Percentiles rank a stretch among this genome's conserved stretches.
Evolutionary conservation across 441 rosid species (phyloP).

Genomic region (Adansonia madagascariensis): DNA sequence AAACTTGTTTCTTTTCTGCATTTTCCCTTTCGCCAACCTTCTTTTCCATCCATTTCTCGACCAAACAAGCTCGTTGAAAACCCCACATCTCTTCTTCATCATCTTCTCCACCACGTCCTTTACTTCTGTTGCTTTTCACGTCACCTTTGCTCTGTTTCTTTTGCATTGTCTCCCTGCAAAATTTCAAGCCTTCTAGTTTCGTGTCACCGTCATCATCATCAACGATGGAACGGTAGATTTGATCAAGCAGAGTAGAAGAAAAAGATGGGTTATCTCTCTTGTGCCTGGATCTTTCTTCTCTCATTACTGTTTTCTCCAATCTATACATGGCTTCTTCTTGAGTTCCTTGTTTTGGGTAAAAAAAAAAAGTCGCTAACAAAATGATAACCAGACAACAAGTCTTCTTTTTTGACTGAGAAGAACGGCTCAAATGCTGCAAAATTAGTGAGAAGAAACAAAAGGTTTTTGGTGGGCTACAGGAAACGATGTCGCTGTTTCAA

Average conservation of each 20-base stretch:
- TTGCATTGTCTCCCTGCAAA: slow-evolving; percentile 33
- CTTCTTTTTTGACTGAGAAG: slow-evolving; percentile 13
- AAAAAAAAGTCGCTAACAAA: neutral
- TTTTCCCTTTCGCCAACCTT: slow-evolving; percentile 35
- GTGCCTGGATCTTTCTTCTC: slow-evolving; percentile 35
- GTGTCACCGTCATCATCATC: slow-evolving; percentile 38
- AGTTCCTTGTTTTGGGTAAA: too few relatives aligned
- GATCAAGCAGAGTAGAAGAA: slow-evolving; percentile 84
- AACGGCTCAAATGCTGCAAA: slow-evolving; percentile 24
- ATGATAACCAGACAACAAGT: slow-evolving; percentile 5
- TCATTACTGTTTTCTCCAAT: slow-evolving; percentile 39
- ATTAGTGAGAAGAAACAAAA: neutral
- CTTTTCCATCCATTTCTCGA: slow-evolving; percentile 34
- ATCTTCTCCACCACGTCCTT: neutral
- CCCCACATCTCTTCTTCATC: slow-evolving; percentile 28
- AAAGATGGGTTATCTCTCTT: slow-evolving; percentile 67
- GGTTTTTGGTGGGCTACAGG: neutral
- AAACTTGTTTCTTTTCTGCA: slow-evolving; percentile 18
- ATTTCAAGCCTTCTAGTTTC: slow-evolving; percentile 39
- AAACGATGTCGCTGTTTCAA: neutral
- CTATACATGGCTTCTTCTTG: slow-evolving; percentile 39
- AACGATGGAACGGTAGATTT: slow-evolving; percentile 83
- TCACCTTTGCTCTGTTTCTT: slow-evolving; percentile 44
- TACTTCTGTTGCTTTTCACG: slow-evolving; percentile 18
- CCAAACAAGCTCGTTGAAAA: slow-evolving; percentile 31